Conservation (phyloP, 495 filamentous ascomycete species). For the Letharia columbiana region DNA sequence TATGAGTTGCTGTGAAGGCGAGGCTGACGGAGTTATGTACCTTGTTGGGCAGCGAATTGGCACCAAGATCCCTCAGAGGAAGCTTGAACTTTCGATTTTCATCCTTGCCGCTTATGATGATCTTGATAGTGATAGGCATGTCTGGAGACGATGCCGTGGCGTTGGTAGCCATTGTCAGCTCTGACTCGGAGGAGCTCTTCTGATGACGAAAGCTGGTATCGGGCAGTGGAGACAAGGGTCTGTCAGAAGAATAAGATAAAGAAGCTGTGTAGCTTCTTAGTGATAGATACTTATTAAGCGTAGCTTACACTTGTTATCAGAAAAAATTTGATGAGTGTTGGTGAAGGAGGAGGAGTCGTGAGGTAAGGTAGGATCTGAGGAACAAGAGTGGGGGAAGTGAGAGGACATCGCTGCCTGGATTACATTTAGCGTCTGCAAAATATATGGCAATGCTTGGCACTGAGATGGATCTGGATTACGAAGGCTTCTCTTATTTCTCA, state of each 20-base stretch:
- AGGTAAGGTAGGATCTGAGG: not conserved
- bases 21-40: slow-evolving; percentile 47
- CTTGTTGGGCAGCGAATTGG: slow-evolving; percentile 70
- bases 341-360: slow-evolving; percentile 13
- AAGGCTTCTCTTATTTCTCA: too few species aligned
- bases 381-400: slow-evolving; percentile 6
- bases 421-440: not conserved
- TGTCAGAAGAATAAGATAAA: not conserved
- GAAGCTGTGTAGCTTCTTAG: not conserved
- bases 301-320: not conserved
- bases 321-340: slow-evolving; percentile 14
- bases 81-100: slow-evolving; percentile 78
- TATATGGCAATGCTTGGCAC: too few species aligned
- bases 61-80: slow-evolving; percentile 73
- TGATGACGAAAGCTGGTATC: slow-evolving; percentile 6
- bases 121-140: slow-evolving; percentile 77
- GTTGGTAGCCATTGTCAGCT: slow-evolving; percentile 42
- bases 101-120: slow-evolving; percentile 55
- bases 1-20: not conserved
- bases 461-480: too few species aligned
- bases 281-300: not conserved
- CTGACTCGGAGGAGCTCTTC: slow-evolving; percentile 1
- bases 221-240: not conserved
- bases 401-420: slow-evolving; percentile 8
- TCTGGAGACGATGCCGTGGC: slow-evolving; percentile 44